Evolutionary conservation across 176 grass and related monocot genomes (phyloP).

Genomic region (Musa troglodytarum): DNA sequence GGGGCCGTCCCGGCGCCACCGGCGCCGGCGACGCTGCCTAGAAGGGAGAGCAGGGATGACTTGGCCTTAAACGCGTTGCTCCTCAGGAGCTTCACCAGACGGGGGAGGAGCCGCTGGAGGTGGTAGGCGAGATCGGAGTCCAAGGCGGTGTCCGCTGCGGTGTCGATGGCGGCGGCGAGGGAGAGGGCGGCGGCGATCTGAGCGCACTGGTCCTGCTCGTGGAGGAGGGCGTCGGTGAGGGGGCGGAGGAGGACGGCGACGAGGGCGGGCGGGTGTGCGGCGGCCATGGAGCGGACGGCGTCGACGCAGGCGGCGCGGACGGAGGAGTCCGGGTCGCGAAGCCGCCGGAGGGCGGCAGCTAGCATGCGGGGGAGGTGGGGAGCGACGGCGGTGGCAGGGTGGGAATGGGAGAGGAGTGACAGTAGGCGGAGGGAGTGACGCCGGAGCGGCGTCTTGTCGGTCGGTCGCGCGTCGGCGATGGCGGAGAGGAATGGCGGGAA

Average conservation of each 20-base stretch:
- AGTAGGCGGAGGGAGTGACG: slow-evolving; percentile 84
- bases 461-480: slow-evolving; percentile 68
- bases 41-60: slow-evolving; percentile 66
- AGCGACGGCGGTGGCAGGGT: slow-evolving; percentile 43
- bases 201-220: slow-evolving; percentile 89
- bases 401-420: slow-evolving; percentile 41
- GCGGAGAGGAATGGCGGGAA: slow-evolving; percentile 54
- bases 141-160: slow-evolving; percentile 14
- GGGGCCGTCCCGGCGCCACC: slow-evolving; percentile 43
- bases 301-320: slow-evolving; percentile 78
- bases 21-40: slow-evolving; percentile 46
- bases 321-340: slow-evolving; percentile 89
- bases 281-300: slow-evolving; percentile 53
- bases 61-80: slow-evolving; percentile 93
- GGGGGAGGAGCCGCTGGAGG: slow-evolving; percentile 63
- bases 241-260: slow-evolving; percentile 29
- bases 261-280: slow-evolving; percentile 10
- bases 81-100: slow-evolving; percentile 76
- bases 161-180: slow-evolving; percentile 49
- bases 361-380: slow-evolving; percentile 71
- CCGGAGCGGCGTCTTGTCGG: slow-evolving; percentile 67
- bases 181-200: slow-evolving; percentile 67
- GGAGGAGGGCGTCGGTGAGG: slow-evolving; percentile 52
- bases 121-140: slow-evolving; percentile 52
- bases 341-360: slow-evolving; percentile 54